phyloP scores from a whole-genome alignment of 257 asterid genomes.

The Scutellaria baicalensis region DNA sequence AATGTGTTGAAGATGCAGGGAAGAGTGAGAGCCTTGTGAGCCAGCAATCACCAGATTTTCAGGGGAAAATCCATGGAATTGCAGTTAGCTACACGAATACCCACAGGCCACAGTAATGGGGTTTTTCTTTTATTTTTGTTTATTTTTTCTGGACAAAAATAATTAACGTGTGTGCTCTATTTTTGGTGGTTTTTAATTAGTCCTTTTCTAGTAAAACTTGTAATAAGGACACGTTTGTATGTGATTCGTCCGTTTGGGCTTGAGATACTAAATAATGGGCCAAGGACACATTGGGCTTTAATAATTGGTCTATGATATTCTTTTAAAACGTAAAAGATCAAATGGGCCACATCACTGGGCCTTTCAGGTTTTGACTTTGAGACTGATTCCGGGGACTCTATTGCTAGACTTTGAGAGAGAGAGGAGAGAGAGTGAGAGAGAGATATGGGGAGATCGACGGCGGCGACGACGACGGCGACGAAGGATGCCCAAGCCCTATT shows the following conservation, averaged over 20 bases:
- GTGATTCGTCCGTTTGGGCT: no score
- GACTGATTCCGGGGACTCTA: background rate
- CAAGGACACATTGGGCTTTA: no score
- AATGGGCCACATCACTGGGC: background rate
- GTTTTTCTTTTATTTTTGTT: background rate
- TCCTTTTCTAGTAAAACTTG: background rate
- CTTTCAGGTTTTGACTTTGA: background rate
- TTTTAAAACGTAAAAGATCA: no score
- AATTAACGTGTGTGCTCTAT: background rate
- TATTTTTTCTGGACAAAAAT: slow-evolving; percentile 16
- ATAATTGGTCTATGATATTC: no score
- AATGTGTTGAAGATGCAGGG: background rate
- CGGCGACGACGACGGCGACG: slow-evolving; percentile 36
- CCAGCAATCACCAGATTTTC: slow-evolving; percentile 12
- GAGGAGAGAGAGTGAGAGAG: no score
- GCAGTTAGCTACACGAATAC: background rate
- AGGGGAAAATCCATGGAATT: slow-evolving; percentile 1
- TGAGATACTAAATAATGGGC: no score
- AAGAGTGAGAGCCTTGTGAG: background rate
- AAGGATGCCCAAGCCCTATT: slow-evolving; percentile 60
- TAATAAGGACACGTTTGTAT: no score
- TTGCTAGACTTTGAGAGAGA: background rate
- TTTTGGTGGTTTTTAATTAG: background rate
- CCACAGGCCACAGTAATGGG: no score
- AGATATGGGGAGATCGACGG: slow-evolving; percentile 50